These are phyloP conservation scores for Aureobasidium zeae DNA, from an alignment of 2,329 filamentous ascomycete species.

Conservation along the genomic window DNA sequence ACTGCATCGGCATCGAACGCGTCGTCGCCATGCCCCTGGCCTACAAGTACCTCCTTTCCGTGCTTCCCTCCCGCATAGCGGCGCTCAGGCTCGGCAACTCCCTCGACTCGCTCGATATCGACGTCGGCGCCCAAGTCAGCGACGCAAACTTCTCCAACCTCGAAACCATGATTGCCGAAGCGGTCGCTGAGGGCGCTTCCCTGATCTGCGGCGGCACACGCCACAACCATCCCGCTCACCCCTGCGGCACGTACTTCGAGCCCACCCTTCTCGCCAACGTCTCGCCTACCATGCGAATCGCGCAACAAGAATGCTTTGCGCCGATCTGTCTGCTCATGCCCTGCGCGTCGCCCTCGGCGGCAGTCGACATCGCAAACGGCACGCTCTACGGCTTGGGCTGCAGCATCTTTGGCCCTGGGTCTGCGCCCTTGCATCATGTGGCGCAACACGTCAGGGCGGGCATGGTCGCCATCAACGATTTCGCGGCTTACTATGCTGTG, in stretches of 20 bases:
- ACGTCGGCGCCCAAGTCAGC: slow-evolving; percentile 87
- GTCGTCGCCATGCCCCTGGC: slow-evolving; percentile 70
- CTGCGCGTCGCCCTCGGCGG: slow-evolving; percentile 53
- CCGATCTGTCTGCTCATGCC: slow-evolving; percentile 82
- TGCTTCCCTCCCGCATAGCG: slow-evolving; percentile 64
- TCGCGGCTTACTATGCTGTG: slow-evolving; percentile 85
- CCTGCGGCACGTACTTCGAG: slow-evolving; percentile 79
- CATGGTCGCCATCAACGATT: slow-evolving; percentile 94
- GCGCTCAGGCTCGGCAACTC: slow-evolving; percentile 66
- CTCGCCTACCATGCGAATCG: slow-evolving; percentile 73
- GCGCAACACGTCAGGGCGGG: slow-evolving; percentile 65
- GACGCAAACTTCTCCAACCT: slow-evolving; percentile 63
- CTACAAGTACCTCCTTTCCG: slow-evolving; percentile 62
- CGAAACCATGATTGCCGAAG: slow-evolving; percentile 66
- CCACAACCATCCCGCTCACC: slow-evolving; percentile 60
- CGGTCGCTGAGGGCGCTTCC: slow-evolving; percentile 67
- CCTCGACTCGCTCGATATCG: slow-evolving; percentile 48
- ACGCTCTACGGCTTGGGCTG: slow-evolving; percentile 80
- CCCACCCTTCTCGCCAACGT: slow-evolving; percentile 91
- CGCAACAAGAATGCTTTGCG: slow-evolving; percentile 84
- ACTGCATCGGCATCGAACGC: slow-evolving; percentile 94
- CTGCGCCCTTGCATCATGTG: slow-evolving; percentile 51
- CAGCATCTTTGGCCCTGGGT: slow-evolving; percentile 65
- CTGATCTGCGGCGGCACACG: slow-evolving; percentile 73
- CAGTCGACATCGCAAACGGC: slow-evolving; percentile 72